Conservation (phyloP, 2,329 filamentous ascomycete genomes). For the Trichoderma cornu-damae region DNA sequence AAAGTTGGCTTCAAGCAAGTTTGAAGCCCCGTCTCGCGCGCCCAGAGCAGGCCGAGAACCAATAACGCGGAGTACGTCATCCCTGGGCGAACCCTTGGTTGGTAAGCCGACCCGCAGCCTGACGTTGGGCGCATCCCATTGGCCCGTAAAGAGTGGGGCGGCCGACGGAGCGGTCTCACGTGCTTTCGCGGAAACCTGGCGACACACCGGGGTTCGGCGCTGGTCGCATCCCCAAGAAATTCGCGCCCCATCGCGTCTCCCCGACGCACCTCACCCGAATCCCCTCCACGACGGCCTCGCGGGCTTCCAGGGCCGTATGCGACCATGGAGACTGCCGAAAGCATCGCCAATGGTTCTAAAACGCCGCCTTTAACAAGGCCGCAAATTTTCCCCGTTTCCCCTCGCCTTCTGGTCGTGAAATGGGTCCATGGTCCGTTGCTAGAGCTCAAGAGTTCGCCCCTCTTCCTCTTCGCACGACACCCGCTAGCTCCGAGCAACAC, state of each 20-base stretch:
- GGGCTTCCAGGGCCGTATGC: conserved; percentile 17
- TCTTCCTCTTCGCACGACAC: conserved; percentile 24
- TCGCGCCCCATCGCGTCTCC: conserved; percentile 42
- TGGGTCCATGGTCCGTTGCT: conserved; percentile 1
- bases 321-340: conserved; percentile 29
- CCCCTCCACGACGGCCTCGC: conserved; percentile 31
- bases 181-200: conserved; percentile 42
- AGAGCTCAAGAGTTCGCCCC: conserved; percentile 21
- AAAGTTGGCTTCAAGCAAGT: no score
- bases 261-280: conserved; percentile 35
- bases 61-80: conserved; percentile 11
- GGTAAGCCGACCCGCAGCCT: not conserved
- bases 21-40: no score
- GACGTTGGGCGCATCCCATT: not conserved
- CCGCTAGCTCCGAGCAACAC: conserved; percentile 19
- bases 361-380: fast-evolving
- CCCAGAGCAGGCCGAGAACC: not conserved
- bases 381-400: conserved; percentile 26
- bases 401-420: conserved; percentile 23
- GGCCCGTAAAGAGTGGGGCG: not conserved
- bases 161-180: conserved; percentile 32
- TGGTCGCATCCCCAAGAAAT: conserved; percentile 31
- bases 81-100: conserved; percentile 1
- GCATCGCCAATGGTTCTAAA: conserved; percentile 17
- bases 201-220: conserved; percentile 30